Evolutionary conservation across 495 filamentous ascomycete genomes (phyloP), one percentile per base, ranked within the genome.

Genomic region (Xylaria cubensis): DNA sequence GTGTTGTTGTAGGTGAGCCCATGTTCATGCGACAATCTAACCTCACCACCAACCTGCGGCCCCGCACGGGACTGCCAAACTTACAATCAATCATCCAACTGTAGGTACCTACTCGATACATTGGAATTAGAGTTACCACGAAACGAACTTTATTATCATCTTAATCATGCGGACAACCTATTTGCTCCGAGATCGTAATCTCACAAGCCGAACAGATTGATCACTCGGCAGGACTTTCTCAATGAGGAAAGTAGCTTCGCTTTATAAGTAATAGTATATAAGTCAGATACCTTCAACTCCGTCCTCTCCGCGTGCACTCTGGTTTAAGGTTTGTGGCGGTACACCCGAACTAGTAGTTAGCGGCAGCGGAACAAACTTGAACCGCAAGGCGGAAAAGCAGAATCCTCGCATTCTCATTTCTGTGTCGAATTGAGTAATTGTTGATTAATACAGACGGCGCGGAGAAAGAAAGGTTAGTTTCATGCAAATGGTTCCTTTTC

Each of bases 1-100:
- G 32, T 67, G 64, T 36, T 66, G 21, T 19, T 67, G 21, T 44
- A 51, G 65, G 44, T 56, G 65, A 67, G 65, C 48, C 50, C 29
- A 67, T 67, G 64, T 29, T 32, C 64, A 48, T 55, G 64, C 48
- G 64, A 55, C 32, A 55, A 21, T 29, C 42, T 17, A 34, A 56
- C 65, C 65, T 67, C 4, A 44, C 48, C 64, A 67, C 64, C 46
- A 29, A 29, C 26, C 53, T 39, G 36, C 63, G 15, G 42, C 63
- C 62, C 61, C 61, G 61, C 61, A 34, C 26, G 36, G 4, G 34
- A 63, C 24, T 26, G 36, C n/a, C 24, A 42, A 0, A n/a, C 51
- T 15, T 1, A 6, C 36, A 39, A 39, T 39, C 36, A 29, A 34
- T 9, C 24, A 4, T 58, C 6, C 19, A 53, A 58, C 21, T 8